These are phyloP conservation scores for Berkeleyomyces basicola DNA, from an alignment of 2,329 filamentous ascomycete species.

Conservation along the genomic window DNA sequence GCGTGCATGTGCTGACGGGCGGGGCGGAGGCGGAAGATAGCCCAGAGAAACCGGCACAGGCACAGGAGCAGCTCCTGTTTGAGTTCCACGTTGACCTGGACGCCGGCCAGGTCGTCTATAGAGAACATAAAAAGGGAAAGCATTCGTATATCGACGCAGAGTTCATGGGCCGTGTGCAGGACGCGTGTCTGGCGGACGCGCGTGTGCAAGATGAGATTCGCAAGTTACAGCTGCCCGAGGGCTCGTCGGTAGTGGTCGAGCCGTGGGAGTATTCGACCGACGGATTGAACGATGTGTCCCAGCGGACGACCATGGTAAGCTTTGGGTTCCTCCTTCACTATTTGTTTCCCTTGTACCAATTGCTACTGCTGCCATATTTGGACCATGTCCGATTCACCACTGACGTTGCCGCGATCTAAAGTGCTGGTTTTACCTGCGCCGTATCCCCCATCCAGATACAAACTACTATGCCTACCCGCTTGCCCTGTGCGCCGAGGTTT, in stretches of 20 bases:
- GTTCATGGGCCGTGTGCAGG: slow-evolving; percentile 32
- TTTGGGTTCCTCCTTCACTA: not conserved
- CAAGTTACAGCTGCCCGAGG: slow-evolving; percentile 27
- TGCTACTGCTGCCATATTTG: not conserved
- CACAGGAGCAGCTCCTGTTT: slow-evolving; percentile 16
- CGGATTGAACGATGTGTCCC: slow-evolving; percentile 33
- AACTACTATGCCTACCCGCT: slow-evolving; percentile 43
- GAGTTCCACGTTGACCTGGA: slow-evolving; percentile 23
- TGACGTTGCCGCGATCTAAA: slow-evolving; percentile 7
- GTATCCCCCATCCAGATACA: slow-evolving; percentile 27
- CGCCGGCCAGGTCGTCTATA: slow-evolving; percentile 16
- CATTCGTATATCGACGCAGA: slow-evolving; percentile 31
- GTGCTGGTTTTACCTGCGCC: slow-evolving; percentile 24
- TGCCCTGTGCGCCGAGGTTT: slow-evolving; percentile 34
- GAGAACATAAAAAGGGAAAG: slow-evolving; percentile 23
- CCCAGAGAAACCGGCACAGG: too few relatives aligned
- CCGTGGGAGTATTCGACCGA: slow-evolving; percentile 40
- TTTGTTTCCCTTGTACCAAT: not conserved
- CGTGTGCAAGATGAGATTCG: slow-evolving; percentile 28
- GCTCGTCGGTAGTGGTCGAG: slow-evolving; percentile 30
- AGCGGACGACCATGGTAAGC: slow-evolving; percentile 33
- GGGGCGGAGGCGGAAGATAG: not conserved
- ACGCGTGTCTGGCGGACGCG: slow-evolving; percentile 27
- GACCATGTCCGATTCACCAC: not conserved
- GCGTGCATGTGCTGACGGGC: slow-evolving; percentile 22